Base-by-base conservation (phyloP, 1,284 basidiomycete species). In the Inonotus hispidus region DNA sequence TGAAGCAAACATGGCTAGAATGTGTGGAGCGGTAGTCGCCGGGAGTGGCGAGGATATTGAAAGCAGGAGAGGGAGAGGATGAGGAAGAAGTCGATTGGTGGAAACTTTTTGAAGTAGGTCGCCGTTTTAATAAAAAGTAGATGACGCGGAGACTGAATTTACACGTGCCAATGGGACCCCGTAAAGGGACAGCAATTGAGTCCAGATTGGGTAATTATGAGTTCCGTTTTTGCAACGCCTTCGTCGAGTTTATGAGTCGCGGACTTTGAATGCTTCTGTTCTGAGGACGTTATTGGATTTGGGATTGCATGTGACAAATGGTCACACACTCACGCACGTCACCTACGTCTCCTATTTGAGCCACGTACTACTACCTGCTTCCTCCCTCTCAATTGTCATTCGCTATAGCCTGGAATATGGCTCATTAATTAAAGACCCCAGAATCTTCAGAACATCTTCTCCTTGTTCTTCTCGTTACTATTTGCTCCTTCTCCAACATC, bases 341-440 rank as follows among this genome's bases (percentile, higher is more conserved):
- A n/a, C n/a, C n/a, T n/a, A n/a, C 27, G 16, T 49, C 21, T 32
- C 49, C 49, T n/a, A 52, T 35, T 52, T 49, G 32, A n/a, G 32
- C 50, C 50, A 52, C 29, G 50, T n/a, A 27, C 25, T n/a, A n/a
- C 50, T 14, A 52, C 27, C 14, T 25, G 14, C n/a, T 52, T 8
- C n/a, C 47, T 49, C 25, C 47, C 47, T 49, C 27, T 14, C 47
- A 49, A 49, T 43, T 23, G 32, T 52, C 50, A 52, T 52, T 52
- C 50, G 50, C 50, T 52, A n/a, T 52, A 13, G 50, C 50, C 50
- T 52, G 50, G 50, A n/a, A 52, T 37, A 27, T 19, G 50, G 50
- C 50, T 35, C 50, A n/a, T 35, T 52, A 52, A 52, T 52, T 52
- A 52, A 52, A 27, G 10, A 52, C 50, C 50, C 50, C 50, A 52